Conservation (phyloP, 2,329 filamentous ascomycete species). For the Paramyrothecium sp. region DNA sequence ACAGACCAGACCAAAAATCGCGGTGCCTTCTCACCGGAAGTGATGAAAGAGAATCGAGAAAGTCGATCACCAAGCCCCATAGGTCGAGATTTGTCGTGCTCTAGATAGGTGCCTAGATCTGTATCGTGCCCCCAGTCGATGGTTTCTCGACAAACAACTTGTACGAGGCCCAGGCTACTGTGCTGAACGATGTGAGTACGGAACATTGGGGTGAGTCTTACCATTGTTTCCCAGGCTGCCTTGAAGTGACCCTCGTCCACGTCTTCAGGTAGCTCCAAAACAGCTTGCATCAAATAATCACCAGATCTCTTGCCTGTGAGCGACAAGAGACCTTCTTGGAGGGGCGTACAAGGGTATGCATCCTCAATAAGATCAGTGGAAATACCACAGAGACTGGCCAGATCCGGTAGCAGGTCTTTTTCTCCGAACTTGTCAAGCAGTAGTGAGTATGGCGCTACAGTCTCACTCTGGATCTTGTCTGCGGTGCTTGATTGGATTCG, state of each 20-base stretch:
- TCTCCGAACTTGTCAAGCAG: slow-evolving; percentile 10
- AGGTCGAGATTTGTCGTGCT: background rate
- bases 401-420: slow-evolving; percentile 3
- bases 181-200: background rate
- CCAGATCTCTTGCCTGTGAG: slow-evolving; percentile 29
- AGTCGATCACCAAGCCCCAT: slow-evolving; percentile 9
- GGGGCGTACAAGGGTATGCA: slow-evolving; percentile 36
- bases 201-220: background rate
- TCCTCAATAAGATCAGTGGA: slow-evolving; percentile 16
- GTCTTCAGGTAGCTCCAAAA: slow-evolving; percentile 13
- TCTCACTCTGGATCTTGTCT: slow-evolving; percentile 14
- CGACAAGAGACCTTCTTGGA: slow-evolving; percentile 39
- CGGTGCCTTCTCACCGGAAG: background rate
- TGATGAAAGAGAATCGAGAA: slow-evolving; percentile 3
- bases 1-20: slow-evolving; percentile 20
- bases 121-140: background rate
- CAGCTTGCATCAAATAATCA: slow-evolving; percentile 33
- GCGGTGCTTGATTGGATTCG: too few species aligned
- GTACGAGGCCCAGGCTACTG: background rate
- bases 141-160: background rate
- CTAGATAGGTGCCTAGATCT: background rate
- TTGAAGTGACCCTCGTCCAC: background rate
- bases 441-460: background rate
- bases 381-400: slow-evolving; percentile 1
- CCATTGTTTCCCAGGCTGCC: background rate